Evolutionary conservation across 225 moss, liverwort and hornwort species (phyloP).

Genomic region (Straminergon stramineum): DNA sequence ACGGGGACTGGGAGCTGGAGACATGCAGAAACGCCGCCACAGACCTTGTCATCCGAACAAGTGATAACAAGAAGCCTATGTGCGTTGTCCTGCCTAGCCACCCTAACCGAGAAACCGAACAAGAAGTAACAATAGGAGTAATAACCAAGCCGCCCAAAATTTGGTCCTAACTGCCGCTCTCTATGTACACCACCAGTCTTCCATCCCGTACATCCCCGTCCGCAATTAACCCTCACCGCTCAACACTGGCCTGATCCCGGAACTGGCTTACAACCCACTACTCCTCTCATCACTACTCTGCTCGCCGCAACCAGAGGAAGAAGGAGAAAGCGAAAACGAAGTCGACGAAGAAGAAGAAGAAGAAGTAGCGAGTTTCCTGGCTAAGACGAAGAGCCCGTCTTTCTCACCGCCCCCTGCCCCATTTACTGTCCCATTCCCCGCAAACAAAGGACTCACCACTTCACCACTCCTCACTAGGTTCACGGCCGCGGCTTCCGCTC

Average conservation of each 20-base stretch:
- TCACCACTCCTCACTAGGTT: not conserved
- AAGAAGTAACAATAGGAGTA: not conserved
- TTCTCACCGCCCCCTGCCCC: not conserved
- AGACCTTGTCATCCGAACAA: slow-evolving; percentile 46
- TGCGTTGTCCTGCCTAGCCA: not conserved
- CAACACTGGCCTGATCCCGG: not conserved
- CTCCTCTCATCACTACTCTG: not conserved
- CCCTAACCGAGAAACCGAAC: not conserved
- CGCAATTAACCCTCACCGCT: not conserved
- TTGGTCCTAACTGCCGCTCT: not conserved
- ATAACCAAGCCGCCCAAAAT: not conserved
- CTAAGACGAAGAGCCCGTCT: not conserved
- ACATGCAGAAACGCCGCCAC: slow-evolving; percentile 36
- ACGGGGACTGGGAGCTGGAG: slow-evolving; percentile 14
- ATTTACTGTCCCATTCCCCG: not conserved
- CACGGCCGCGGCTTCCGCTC: not conserved
- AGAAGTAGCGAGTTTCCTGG: not conserved
- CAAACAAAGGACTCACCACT: not conserved
- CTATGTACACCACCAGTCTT: not conserved
- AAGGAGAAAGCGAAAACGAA: not conserved
- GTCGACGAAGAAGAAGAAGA: not conserved
- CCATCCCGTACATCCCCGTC: not conserved
- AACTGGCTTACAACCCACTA: not conserved
- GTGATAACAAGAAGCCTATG: not conserved
- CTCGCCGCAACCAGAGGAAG: not conserved